Evolutionary conservation across 139 green algal species (phyloP), one percentile per base, ranked within the genome.

Genomic region (Chlorella sp.): DNA sequence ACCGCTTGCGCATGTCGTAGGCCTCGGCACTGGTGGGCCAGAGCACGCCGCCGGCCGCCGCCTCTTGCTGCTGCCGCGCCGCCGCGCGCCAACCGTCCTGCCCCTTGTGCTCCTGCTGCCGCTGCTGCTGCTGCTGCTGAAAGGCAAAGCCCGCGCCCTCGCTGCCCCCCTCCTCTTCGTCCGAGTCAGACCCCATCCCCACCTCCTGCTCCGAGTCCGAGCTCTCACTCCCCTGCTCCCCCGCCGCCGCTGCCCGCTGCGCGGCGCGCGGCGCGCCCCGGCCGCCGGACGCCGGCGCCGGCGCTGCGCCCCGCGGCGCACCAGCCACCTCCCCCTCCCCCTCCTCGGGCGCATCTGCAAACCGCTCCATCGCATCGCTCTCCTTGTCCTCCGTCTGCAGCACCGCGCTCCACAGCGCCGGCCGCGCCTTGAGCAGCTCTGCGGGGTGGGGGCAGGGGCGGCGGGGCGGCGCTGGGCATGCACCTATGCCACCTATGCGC

Each of bases 1-100:
- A 93, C 87, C 91, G 84, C 77, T 97, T 97, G 29, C 74, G 65
- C 87, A 93, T 90, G 84, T 97, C 90, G 74, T 98, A 98, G 31
- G 79, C 82, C 0, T 67, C 81, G 9, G 76, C 80, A 7, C 80
- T 42, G 14, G 74, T 48, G 0, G 86, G 85, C 90, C 83, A 92
- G 56, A 33, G 59, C 38, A 15, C n/a, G 46, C 46, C 58, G 19
- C 60, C 77, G 29, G 25, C 23, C 15, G 56, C 58, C 9, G 36
- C 77, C 43, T 63, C 51, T 2, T 58, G 36, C 67, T 43, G 67
- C 46, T 29, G 38, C 29, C 56, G 42, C 33, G 35, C 66, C 5
- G 46, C 21, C 23, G n/a, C n/a, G n/a, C n/a, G n/a, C n/a, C n/a
- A n/a, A n/a, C n/a, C n/a, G n/a, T 67, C 58, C 15, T 58, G 67